phyloP scores from a whole-genome alignment of 108 stramenopile species.

The Cylindrotheca closterium region DNA sequence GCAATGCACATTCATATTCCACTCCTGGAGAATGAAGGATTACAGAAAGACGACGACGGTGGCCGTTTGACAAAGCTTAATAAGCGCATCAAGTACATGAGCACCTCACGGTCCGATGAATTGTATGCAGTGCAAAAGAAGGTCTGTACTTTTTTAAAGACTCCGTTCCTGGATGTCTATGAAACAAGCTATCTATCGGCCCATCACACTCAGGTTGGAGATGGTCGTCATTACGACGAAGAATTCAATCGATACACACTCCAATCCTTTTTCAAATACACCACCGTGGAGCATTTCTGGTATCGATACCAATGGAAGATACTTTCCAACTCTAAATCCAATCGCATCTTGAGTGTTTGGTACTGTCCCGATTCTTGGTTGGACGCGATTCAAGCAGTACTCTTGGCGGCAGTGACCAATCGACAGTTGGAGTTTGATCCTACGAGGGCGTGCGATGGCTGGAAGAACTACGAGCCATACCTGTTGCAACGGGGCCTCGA shows the following conservation, averaged over 20 bases:
- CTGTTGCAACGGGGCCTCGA: neutral
- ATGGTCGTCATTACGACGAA: slow-evolving; percentile 30
- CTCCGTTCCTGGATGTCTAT: slow-evolving; percentile 29
- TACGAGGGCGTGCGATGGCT: neutral
- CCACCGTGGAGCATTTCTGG: neutral
- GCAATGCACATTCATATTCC: slow-evolving; percentile 27
- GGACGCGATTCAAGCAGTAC: neutral
- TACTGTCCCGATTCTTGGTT: slow-evolving; percentile 6
- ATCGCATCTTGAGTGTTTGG: neutral
- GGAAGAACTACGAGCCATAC: too few relatives aligned
- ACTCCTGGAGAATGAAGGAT: neutral
- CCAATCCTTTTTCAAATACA: neutral
- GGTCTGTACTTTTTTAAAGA: slow-evolving; percentile 3
- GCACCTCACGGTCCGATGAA: slow-evolving; percentile 17
- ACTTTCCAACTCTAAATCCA: neutral
- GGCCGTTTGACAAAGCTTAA: neutral
- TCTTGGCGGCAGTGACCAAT: neutral
- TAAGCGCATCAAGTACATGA: slow-evolving; percentile 21
- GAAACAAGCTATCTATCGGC: slow-evolving; percentile 30
- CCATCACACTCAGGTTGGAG: slow-evolving; percentile 12
- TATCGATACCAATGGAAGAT: neutral
- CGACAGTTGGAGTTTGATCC: neutral
- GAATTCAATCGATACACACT: neutral
- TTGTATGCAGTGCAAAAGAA: slow-evolving; percentile 27
- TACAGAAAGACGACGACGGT: neutral